Evolutionary conservation across 208 protist genomes (phyloP).

Genomic region (Trypanosoma congolense): DNA sequence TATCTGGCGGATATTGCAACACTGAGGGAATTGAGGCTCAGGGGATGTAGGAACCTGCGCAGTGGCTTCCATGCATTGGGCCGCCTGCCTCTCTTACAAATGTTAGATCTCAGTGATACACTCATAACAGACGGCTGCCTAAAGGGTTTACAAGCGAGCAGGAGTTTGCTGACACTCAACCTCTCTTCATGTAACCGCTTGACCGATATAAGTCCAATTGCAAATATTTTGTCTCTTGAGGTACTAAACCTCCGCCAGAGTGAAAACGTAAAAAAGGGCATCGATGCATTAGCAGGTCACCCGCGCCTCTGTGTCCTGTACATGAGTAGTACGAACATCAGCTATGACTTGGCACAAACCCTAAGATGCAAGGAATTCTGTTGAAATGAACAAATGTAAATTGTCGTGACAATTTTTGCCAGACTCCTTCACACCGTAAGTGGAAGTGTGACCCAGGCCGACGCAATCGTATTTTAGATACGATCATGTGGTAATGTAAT

Average conservation of each 20-base stretch:
- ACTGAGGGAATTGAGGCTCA: background rate
- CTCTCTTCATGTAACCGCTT: background rate
- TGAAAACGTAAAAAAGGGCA: background rate
- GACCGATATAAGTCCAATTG: background rate
- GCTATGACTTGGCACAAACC: background rate
- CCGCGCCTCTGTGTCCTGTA: background rate
- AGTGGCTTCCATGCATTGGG: background rate
- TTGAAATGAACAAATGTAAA: conserved; percentile 1
- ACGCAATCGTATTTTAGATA: no score
- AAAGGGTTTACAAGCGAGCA: background rate
- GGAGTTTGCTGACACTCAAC: background rate
- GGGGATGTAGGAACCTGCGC: background rate
- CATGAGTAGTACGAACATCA: background rate
- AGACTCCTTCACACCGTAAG: no score
- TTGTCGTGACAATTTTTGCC: background rate
- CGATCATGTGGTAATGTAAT: no score
- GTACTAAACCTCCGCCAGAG: background rate
- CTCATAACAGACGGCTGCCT: background rate
- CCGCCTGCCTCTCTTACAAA: background rate
- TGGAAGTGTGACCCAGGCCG: no score
- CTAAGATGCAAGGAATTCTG: background rate
- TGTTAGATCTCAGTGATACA: background rate
- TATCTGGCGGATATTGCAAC: background rate
- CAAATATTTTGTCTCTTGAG: background rate
- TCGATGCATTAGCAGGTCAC: background rate